Percentiles rank a stretch among this genome's conserved stretches.
Evolutionary conservation across 139 green algal species (phyloP).

Genomic region (Chlamydomonas schloesseri): DNA sequence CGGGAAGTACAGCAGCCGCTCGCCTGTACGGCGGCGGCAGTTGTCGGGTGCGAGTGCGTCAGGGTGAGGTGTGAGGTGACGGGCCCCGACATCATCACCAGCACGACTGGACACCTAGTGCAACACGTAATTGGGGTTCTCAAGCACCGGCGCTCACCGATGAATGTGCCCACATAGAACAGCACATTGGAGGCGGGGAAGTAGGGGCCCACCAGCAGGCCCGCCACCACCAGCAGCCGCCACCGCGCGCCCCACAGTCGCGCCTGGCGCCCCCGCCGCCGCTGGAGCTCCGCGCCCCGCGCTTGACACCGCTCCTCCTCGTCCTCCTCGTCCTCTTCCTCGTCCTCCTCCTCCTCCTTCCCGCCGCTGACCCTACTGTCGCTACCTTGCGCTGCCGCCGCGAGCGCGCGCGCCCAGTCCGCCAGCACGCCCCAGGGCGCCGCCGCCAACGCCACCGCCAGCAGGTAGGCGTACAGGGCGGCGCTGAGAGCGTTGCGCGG

Average conservation of each 20-base stretch:
- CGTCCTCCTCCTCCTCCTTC: neutral
- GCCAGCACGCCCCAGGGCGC: constrained; percentile 40
- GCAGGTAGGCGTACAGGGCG: constrained; percentile 63
- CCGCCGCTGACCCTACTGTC: neutral
- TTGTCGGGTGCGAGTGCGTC: too few relatives aligned
- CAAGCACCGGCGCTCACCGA: constrained; percentile 60
- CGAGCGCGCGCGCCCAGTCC: constrained; percentile 21
- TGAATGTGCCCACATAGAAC: constrained; percentile 90
- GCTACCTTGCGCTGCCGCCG: neutral
- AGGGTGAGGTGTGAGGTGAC: too few relatives aligned
- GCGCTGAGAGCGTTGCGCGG: constrained; percentile 63
- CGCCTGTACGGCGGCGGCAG: too few relatives aligned
- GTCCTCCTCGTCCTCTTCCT: neutral
- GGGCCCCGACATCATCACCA: too few relatives aligned
- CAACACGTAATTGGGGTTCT: too few relatives aligned
- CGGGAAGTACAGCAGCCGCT: constrained; percentile 86
- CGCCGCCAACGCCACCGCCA: constrained; percentile 19
- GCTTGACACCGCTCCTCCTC: neutral
- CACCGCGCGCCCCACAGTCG: constrained; percentile 55
- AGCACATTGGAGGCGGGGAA: constrained; percentile 85
- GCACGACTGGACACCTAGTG: too few relatives aligned
- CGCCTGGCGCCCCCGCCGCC: neutral
- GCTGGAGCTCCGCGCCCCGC: neutral
- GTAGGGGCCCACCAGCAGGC: constrained; percentile 77
- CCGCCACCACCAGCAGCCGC: constrained; percentile 66